phyloP scores from a whole-genome alignment of 257 asterid species.

The Gentiana dahurica region DNA sequence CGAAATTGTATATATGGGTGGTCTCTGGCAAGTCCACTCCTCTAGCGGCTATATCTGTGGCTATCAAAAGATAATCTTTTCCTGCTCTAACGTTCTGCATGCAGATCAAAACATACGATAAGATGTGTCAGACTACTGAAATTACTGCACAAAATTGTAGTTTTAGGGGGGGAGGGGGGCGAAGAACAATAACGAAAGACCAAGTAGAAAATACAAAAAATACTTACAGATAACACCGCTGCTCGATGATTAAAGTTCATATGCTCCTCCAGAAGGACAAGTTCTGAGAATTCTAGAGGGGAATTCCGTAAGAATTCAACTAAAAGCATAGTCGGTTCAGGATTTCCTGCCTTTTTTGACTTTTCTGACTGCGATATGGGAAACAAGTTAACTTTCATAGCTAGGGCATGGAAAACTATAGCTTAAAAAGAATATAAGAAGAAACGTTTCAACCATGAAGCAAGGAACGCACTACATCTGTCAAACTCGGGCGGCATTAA shows the following conservation, averaged over 20 bases:
- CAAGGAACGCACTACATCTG: not conserved
- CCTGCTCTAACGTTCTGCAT: constrained; percentile 61
- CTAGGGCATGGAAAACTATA: not conserved
- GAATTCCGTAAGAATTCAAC: constrained; percentile 46
- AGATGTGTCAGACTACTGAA: not conserved
- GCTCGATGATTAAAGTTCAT: constrained; percentile 85
- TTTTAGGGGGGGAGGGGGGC: not conserved
- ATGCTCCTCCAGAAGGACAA: constrained; percentile 70
- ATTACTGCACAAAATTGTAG: not conserved
- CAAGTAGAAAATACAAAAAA: constrained; percentile 3
- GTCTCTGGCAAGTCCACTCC: constrained; percentile 91
- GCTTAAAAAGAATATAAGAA: not conserved
- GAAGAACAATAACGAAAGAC: constrained; percentile 7
- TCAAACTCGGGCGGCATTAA: not conserved
- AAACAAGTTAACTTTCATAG: not conserved
- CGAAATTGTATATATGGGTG: constrained; percentile 87
- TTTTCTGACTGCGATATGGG: constrained; percentile 59
- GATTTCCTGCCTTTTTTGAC: constrained; percentile 78
- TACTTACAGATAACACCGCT: constrained; percentile 49
- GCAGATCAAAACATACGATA: constrained; percentile 7
- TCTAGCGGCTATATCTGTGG: constrained; percentile 89
- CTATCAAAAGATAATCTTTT: constrained; percentile 63
- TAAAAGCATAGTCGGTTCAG: constrained; percentile 48
- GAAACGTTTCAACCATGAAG: not conserved
- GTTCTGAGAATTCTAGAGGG: constrained; percentile 27